These are phyloP conservation scores for Euphorbia pulcherrima DNA, from an alignment of 345 rosid genomes.

Conservation along the genomic window DNA sequence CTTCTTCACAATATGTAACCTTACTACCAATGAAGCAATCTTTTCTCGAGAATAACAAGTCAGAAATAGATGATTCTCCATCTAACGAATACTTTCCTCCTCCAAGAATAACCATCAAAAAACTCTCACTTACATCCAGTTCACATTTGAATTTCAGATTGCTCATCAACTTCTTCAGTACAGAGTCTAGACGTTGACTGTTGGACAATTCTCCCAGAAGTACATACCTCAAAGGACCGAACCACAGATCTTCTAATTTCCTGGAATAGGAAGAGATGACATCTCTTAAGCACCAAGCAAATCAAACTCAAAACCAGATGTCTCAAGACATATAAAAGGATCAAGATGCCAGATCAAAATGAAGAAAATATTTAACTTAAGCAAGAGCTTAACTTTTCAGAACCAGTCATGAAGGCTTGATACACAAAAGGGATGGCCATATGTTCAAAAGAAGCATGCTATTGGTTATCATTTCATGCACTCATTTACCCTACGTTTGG, in stretches of 20 bases:
- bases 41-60: constrained; percentile 33
- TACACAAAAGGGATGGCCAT: not conserved
- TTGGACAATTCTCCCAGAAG: constrained; percentile 61
- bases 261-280: constrained; percentile 35
- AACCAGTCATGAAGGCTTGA: not conserved
- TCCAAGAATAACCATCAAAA: constrained; percentile 56
- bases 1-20: constrained; percentile 36
- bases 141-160: constrained; percentile 73
- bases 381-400: not conserved
- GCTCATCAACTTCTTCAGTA: constrained; percentile 48
- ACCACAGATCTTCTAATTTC: constrained; percentile 78
- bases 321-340: constrained; percentile 3
- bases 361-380: not conserved
- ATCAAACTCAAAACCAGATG: not conserved
- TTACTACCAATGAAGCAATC: constrained; percentile 59
- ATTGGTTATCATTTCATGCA: not conserved
- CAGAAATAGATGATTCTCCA: constrained; percentile 43
- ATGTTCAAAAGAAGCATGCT: not conserved
- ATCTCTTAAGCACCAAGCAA: constrained; percentile 10
- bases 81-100: constrained; percentile 37
- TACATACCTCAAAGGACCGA: constrained; percentile 74
- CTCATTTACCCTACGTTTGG: too few relatives aligned
- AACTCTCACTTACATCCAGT: constrained; percentile 53
- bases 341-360: not conserved
- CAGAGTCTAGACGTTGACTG: constrained; percentile 36